Conservation (phyloP, 306 rosid genomes). For the Bauhinia variegata region DNA sequence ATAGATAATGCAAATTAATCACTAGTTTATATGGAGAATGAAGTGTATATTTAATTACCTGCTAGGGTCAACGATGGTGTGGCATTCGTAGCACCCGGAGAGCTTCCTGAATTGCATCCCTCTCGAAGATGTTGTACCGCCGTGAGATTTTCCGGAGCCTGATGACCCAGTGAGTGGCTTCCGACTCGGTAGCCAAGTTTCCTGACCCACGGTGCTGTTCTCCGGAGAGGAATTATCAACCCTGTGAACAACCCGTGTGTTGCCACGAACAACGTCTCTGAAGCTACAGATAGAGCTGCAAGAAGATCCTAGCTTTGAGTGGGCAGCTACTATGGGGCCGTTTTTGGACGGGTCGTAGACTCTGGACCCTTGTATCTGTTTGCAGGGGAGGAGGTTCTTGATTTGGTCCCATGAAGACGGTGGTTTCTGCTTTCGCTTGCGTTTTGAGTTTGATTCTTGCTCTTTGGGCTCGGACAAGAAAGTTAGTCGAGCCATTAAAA, state of each 20-base stretch:
- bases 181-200: constrained; percentile 57
- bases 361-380: constrained; percentile 73
- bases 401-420: constrained; percentile 88
- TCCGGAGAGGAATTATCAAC: constrained; percentile 93
- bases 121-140: constrained; percentile 54
- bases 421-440: constrained; percentile 41
- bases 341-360: constrained; percentile 78
- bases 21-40: too few species aligned
- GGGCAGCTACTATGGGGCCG: constrained; percentile 30
- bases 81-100: constrained; percentile 97
- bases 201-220: constrained; percentile 82
- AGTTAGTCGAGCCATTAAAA: constrained; percentile 67
- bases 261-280: constrained; percentile 81
- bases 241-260: constrained; percentile 77
- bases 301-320: constrained; percentile 81
- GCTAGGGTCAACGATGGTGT: constrained; percentile 88
- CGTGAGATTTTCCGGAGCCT: constrained; percentile 56
- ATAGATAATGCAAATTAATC: too few species aligned
- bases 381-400: constrained; percentile 82
- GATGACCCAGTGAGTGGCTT: constrained; percentile 49
- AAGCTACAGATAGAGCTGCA: constrained; percentile 94
- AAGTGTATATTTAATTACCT: too few species aligned
- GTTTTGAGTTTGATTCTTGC: constrained; percentile 36
- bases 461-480: constrained; percentile 52
- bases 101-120: constrained; percentile 92